These are phyloP conservation scores for Tolypocladium sp. DNA, from an alignment of 2,329 filamentous ascomycete species.

Conservation along the genomic window DNA sequence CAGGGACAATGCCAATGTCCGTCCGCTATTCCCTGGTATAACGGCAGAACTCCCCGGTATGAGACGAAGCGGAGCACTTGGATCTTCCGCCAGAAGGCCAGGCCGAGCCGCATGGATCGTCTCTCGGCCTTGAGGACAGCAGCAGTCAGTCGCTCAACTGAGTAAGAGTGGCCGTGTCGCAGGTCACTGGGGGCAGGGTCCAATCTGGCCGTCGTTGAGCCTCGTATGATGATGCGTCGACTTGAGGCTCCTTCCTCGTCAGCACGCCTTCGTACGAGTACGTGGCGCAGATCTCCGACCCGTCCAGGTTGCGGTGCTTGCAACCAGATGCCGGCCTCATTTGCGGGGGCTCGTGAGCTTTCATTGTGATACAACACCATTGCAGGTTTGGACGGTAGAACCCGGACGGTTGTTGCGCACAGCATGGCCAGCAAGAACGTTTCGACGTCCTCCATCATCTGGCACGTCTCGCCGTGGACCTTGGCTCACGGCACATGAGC, in stretches of 20 bases:
- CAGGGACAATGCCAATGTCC: not conserved
- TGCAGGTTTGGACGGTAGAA: not conserved
- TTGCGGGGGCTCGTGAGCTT: not conserved
- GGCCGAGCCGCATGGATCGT: not conserved
- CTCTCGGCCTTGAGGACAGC: not conserved
- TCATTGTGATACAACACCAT: not conserved
- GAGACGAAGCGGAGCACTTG: not conserved
- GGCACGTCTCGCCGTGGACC: not conserved
- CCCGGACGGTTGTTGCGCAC: not conserved
- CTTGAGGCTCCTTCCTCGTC: not conserved
- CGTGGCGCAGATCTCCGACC: not conserved
- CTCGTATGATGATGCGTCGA: not conserved
- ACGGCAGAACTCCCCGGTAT: not conserved
- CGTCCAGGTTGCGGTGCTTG: not conserved
- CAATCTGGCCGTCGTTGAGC: too few relatives aligned
- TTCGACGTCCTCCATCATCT: not conserved
- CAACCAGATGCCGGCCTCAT: not conserved
- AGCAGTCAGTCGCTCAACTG: not conserved
- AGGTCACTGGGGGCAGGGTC: not conserved
- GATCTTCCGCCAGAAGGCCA: not conserved
- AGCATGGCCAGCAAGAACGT: not conserved
- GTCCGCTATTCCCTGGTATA: not conserved
- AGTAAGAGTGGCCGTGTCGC: not conserved
- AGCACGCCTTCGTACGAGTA: not conserved
- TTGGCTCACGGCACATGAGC: not conserved